phyloP scores from a whole-genome alignment of 1,139 yeast species.

The Kodamaea sp. region DNA sequence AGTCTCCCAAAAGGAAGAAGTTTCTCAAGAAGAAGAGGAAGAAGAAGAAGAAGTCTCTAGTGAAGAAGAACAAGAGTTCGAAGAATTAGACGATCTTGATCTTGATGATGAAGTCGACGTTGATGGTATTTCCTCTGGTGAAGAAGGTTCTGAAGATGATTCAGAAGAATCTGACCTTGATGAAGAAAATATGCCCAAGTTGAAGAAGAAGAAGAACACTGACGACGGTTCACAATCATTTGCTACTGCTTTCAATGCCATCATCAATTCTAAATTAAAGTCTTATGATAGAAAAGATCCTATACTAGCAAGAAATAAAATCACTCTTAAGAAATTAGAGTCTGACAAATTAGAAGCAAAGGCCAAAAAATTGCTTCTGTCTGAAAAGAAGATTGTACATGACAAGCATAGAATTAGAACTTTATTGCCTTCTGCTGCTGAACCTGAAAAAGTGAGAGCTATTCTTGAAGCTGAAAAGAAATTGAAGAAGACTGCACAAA shows the following conservation, averaged over 20 bases:
- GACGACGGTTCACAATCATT: conserved; percentile 73
- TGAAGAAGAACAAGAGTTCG: conserved; percentile 9
- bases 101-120: conserved; percentile 14
- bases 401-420: conserved; percentile 68
- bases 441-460: conserved; percentile 50
- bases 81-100: conserved; percentile 15
- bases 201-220: conserved; percentile 51
- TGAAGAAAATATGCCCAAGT: conserved; percentile 42
- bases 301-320: conserved; percentile 75
- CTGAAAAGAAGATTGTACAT: conserved; percentile 66
- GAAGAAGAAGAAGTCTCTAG: conserved; percentile 6
- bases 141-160: conserved; percentile 23
- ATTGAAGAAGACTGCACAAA: conserved; percentile 81
- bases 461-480: conserved; percentile 66
- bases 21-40: conserved; percentile 5
- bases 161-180: conserved; percentile 21
- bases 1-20: conserved; percentile 4
- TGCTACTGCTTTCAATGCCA: conserved; percentile 79
- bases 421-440: conserved; percentile 58
- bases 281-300: conserved; percentile 89
- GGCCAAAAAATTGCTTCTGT: conserved; percentile 66
- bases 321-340: conserved; percentile 67
- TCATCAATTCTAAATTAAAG: conserved; percentile 79
- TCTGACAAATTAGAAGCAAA: conserved; percentile 78
- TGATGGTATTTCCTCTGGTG: conserved; percentile 14